Base-by-base conservation (phyloP, 1,139 yeast species). In the Arxiozyma bovina region DNA sequence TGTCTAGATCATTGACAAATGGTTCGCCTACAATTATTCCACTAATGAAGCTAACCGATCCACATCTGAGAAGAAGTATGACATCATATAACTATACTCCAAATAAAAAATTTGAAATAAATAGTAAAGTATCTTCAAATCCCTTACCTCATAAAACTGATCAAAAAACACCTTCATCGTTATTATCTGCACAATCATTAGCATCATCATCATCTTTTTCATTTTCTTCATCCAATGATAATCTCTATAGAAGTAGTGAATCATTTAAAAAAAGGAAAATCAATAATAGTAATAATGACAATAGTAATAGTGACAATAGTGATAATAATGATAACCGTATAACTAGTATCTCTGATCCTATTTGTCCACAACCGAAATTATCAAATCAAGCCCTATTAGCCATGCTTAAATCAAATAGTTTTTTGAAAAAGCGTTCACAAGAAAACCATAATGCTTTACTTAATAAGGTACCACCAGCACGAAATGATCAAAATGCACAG, bases 81-180 rank as follows among this genome's bases (percentile, higher is more conserved):
- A 46, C 49, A 15, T 46, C 49, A 21, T 46, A 46, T 38, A 46
- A 38, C 17, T 46, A 46, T 34, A 46, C 42, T 21, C 42, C 27
- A 15, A 9, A 15, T 34, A 34, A 34, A 34, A 34, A 34, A 15
- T 15, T 15, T 34, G 40, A 15, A 34, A 15, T 12, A 34, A 34
- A 34, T 34, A 34, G 6, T 34, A 34, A 15, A 34, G 3, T 15
- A 34, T 34, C 40, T 15, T 34, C 40, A 4, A 4, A 17, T 15
- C 4, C n/a, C 40, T 15, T 15, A 15, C 40, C 40, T 12, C 12
- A 34, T 34, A 15, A 34, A 15, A 34, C 40, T 15, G 12, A 34
- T 34, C 40, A 34, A 34, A 34, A 34, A 34, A 12, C 6, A 34
- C 12, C 40, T 15, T 34, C n/a, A 34, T 34, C n/a, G n/a, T 5